Base-by-base conservation (phyloP, 1,284 basidiomycete genomes). In the Leccinum ambiguum region DNA sequence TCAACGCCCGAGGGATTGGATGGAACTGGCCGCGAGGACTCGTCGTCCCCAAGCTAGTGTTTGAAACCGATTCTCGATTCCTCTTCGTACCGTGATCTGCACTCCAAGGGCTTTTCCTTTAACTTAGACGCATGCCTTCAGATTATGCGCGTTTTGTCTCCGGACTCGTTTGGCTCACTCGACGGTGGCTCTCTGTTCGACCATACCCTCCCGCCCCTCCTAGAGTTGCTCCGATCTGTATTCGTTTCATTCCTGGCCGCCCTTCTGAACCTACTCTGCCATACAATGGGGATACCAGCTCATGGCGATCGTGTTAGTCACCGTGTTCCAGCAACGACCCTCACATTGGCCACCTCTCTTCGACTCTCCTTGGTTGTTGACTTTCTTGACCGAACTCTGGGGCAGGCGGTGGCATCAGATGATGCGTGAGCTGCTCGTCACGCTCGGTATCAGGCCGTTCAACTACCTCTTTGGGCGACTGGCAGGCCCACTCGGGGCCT, bases 111-210 rank as follows among this genome's bases (percentile, higher is more conserved):
- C 69, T 16, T 80, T 79, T 18, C 48, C 80, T 39, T 59, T 69
- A 18, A 75, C 82, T 68, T 43, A 2, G 59, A 59, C 80, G 18
- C 53, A 81, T n/a, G 5, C 79, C 16, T 79, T 81, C 64, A 84
- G 86, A 65, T 56, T 74, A 59, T 36, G n/a, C 83, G 14, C 80
- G 83, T 62, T 78, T 78, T 64, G 58, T 70, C 26, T 41, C 59
- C 59, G 3, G 59, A 60, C 70, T 82, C 23, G 80, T 86, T 67
- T 73, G 72, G 33, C 76, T 83, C 65, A 72, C 73, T 4, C 78
- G 78, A 10, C 80, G 79, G 13, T 79, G 62, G 11, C 23, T 61
- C 81, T 53, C 84, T 89, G 45, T 86, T 83, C 70, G 81, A 86
- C 68, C 60, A 73, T 9, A 71, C 76, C 2, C 73, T 85, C 3